phyloP scores from a whole-genome alignment of 2,329 filamentous ascomycete species.

The Anisogramma anomala region DNA sequence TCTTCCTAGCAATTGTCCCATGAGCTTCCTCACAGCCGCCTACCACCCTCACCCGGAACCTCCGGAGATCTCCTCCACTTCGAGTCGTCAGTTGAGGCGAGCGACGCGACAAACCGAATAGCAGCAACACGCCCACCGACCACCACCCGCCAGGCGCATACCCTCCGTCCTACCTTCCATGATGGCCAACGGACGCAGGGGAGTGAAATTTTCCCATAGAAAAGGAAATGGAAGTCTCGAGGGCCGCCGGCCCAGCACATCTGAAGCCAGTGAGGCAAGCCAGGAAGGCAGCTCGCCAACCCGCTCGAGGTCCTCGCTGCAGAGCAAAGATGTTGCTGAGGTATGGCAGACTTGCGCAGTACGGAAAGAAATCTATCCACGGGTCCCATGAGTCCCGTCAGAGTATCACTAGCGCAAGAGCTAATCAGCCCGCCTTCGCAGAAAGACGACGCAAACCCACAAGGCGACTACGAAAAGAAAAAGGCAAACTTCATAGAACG shows the following conservation, averaged over 20 bases:
- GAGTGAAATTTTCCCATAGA: conserved; percentile 44
- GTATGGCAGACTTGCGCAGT: conserved; percentile 15
- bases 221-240: conserved; percentile 37
- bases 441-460: conserved; percentile 33
- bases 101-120: not conserved
- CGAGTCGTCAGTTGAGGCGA: not conserved
- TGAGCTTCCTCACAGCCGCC: not conserved
- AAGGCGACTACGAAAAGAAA: conserved; percentile 87
- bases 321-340: conserved; percentile 29
- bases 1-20: not conserved
- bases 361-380: not conserved
- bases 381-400: not conserved
- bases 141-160: not conserved
- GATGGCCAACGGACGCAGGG: conserved; percentile 32
- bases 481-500: conserved; percentile 95
- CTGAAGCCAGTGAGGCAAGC: conserved; percentile 57
- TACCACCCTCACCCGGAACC: not conserved
- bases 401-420: not conserved
- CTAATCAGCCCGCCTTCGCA: conserved; percentile 20
- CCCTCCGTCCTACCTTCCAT: conserved; percentile 8
- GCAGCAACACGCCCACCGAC: not conserved
- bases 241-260: conserved; percentile 57
- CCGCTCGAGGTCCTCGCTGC: conserved; percentile 20
- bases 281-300: conserved; percentile 37
- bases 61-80: not conserved